Evolutionary conservation across 805 yeast species (phyloP), one percentile per base, ranked within the genome.

Genomic region (Yamadazyma nakazawae): DNA sequence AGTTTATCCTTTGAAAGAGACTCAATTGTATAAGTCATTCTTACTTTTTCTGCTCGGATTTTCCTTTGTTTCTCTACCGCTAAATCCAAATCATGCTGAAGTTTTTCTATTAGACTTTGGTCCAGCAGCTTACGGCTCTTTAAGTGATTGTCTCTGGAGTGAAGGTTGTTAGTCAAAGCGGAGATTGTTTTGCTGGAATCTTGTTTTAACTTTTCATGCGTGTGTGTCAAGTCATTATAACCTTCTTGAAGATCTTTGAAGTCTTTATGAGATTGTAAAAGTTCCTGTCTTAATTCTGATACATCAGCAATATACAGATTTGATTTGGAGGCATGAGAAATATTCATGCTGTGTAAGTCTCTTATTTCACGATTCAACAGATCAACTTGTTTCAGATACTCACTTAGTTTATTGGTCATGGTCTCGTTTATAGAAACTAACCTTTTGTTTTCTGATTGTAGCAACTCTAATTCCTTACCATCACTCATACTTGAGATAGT

Each of bases 11-110:
- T 66, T 14, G 57, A 58, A 7, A 69, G 49, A 5, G 71, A 56
- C 26, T 76, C 78, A 5, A 71, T 58, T 2, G 68, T 58, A 52
- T 69, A 72, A 2, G 72, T 62, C n/a, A 74, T 53, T 49, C 72
- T 63, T 17, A 68, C 63, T 50, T 74, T 73, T 51, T 77, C 80
- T 8, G 79, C 71, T 16, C 68, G 69, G 34, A 72, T 54, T 1
- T 66, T 52, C 34, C 79, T 56, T 48, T 75, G 78, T 51, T 71
- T 74, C 12, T 74, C 74, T 2, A 71, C 67, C 0, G 79, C 72
- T 2, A 54, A 45, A 25, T 68, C 68, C 37, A 75, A 55, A 24
- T 72, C 76, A 14, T 62, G 64, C 14, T 63, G 66, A 2, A 74
- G 56, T 43, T 64, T 66, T 6, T 70, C 72, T 12, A 30, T 12